Evolutionary conservation across 1,139 yeast genomes (phyloP), one percentile per base, ranked within the genome.

Genomic region (Cylindricascospora bacillispora): DNA sequence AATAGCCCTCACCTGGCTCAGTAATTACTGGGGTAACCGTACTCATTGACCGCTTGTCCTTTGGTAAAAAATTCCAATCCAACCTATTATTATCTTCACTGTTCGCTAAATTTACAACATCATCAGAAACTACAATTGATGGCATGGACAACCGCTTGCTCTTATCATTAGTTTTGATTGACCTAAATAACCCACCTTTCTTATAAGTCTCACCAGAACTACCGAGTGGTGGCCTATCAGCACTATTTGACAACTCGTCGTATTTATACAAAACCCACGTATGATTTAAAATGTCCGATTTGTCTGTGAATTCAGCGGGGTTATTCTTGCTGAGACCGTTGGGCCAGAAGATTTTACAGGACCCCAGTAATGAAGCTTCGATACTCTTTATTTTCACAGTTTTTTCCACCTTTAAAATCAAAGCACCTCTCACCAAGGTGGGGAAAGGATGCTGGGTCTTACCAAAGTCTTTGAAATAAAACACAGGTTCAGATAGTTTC

Each of bases 271-370:
- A 83, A 1, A 93, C 89, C 97, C 97, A 89, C 6, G 80, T 74
- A 49, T 86, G 95, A 32, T 70, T 67, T 22, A 82, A 65, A 7
- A 85, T 51, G 34, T 71, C 79, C 37, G 66, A 68, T 15, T 65
- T 52, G 45, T 85, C 95, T 20, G 54, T 48, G 35, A 68, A 73
- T 13, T 70, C 75, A 13, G 61, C 60, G 42, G 23, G 11, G 6
- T 73, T 71, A 45, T 78, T 79, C 0, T 95, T 94, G 0, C 95
- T 95, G 21, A 86, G 82, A 1, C 95, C 97, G 47, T 86, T 97
- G 2, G 97, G 97, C 97, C 97, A 86, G 39, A 85, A 95, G 0
- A 95, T 86, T 38, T 78, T 62, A 26, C 81, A 70, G 1, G 56
- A 50, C 1, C 97, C 97, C 35, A 67, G 66, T 47, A 89, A 75